Conservation (phyloP, 192 early-diverging fungal genomes). For the Coemansia asiatica region DNA sequence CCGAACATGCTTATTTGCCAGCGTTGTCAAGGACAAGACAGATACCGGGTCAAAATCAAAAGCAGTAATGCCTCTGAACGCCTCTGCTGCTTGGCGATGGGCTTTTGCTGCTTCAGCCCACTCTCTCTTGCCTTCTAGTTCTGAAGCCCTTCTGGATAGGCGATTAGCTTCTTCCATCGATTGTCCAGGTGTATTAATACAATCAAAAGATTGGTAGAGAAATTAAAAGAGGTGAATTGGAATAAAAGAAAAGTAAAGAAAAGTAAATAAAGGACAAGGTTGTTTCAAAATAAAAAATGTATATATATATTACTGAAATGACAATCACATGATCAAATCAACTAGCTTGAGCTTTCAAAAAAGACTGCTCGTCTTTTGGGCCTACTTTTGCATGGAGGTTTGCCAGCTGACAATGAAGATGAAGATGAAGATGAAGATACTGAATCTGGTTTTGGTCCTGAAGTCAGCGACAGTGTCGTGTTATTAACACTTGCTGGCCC, state of each 20-base stretch:
- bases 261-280: no score
- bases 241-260: background rate
- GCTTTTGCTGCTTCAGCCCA: constrained; percentile 32
- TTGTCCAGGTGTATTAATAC: background rate
- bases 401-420: background rate
- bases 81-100: constrained; percentile 28
- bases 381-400: background rate
- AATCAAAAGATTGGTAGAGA: background rate
- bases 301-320: background rate
- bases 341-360: background rate
- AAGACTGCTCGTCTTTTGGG: background rate
- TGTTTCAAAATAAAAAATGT: no score
- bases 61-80: constrained; percentile 18
- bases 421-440: background rate
- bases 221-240: background rate
- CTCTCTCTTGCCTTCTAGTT: constrained; percentile 18
- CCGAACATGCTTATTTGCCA: constrained; percentile 36
- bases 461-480: background rate
- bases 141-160: constrained; percentile 28
- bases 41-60: constrained; percentile 51
- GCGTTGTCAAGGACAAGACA: constrained; percentile 33
- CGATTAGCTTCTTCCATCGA: constrained; percentile 43
- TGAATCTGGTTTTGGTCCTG: background rate
- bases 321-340: background rate
- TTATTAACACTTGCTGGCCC: background rate